Evolutionary conservation across 2,329 filamentous ascomycete species (phyloP).

Genomic region (Berkeleyomyces basicola): DNA sequence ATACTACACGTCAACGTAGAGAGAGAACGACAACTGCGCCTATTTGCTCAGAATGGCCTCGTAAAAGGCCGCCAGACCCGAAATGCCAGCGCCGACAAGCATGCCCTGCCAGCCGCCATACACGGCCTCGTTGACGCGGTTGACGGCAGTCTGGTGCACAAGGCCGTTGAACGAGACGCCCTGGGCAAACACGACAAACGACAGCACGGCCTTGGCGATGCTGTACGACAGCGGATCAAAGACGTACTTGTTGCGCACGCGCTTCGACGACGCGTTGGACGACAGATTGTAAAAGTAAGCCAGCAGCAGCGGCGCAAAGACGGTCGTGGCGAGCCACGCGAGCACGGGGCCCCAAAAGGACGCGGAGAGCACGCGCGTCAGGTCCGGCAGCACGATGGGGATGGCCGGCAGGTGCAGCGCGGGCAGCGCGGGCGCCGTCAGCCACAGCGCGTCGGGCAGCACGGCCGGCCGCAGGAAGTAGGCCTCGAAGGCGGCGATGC

Average conservation of each 20-base stretch:
- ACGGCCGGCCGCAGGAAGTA: constrained; percentile 53
- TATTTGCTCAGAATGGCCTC: constrained; percentile 61
- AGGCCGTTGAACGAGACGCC: constrained; percentile 46
- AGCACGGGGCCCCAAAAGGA: constrained; percentile 73
- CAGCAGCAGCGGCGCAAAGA: constrained; percentile 50
- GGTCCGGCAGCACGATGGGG: constrained; percentile 56
- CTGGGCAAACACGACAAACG: constrained; percentile 65
- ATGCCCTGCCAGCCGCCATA: constrained; percentile 57
- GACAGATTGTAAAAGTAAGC: constrained; percentile 90
- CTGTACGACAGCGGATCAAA: constrained; percentile 85
- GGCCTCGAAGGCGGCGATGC: constrained; percentile 53
- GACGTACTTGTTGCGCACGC: constrained; percentile 34
- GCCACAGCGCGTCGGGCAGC: constrained; percentile 53
- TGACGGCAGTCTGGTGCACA: constrained; percentile 41
- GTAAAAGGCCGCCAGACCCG: constrained; percentile 54
- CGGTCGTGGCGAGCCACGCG: constrained; percentile 58
- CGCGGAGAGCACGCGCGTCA: constrained; percentile 59
- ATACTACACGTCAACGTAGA: neutral
- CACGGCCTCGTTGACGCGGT: constrained; percentile 46
- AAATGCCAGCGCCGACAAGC: constrained; percentile 51
- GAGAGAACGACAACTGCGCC: neutral
- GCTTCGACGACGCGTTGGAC: constrained; percentile 22
- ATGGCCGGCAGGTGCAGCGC: constrained; percentile 39
- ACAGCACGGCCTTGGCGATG: constrained; percentile 66
- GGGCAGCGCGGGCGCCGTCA: constrained; percentile 49